Evolutionary conservation across 306 rosid species (phyloP), one percentile per base, ranked within the genome.

Genomic region (Cicer judaicum): DNA sequence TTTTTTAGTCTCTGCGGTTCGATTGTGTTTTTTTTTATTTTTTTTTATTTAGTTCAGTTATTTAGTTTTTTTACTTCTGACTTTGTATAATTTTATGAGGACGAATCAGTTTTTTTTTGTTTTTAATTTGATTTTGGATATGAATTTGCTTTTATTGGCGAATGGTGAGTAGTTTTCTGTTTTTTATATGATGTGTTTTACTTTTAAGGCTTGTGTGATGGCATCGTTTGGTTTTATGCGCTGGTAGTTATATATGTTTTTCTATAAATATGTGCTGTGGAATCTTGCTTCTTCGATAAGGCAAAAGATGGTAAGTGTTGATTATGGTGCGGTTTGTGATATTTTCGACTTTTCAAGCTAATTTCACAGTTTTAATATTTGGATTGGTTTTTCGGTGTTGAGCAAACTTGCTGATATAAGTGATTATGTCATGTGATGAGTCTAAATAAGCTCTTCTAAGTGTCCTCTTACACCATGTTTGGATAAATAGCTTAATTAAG

Each of bases 291-390:
- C n/a, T 4, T 29, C n/a, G 67, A 18, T 59, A 72, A 59, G 68
- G 66, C 67, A 52, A 10, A 72, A 68, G n/a, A 62, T 38, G 67
- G 64, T 18, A 67, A 67, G 8, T 60, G 56, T 44, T 65, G 46
- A 67, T 50, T 48, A 52, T 42, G 61, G 16, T 36, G 48, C 1
- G 53, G 59, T 44, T 64, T 36, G 50, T 75, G 46, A 72, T 70
- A 75, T 24, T 68, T 44, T 46, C 5, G 18, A 15, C 36, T 41
- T 68, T 56, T 75, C 2, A 0, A 63, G 47, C 8, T 80, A 68
- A 75, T 52, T 71, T 55, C 44, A 48, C 29, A 1, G 44, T 64
- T 77, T 77, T 72, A 19, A 12, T 72, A 12, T 41, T 72, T n/a
- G 38, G 52, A 41, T 78, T 66, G 38, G 14, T 56, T 21, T 56